Evolutionary conservation across 306 rosid genomes (phyloP).

Genomic region (Lagenaria siceraria): DNA sequence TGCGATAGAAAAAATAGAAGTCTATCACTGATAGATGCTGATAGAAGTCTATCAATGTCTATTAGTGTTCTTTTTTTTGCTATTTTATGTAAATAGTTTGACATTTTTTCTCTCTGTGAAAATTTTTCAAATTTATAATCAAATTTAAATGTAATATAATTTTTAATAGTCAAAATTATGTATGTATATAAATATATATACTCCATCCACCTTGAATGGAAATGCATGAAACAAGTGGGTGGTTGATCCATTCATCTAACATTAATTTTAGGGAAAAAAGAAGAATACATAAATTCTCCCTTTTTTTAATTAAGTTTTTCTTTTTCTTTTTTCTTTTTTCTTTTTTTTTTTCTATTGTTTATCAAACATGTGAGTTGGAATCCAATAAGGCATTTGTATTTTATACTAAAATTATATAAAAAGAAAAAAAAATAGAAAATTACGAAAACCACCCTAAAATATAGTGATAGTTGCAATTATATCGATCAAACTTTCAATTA

Average conservation of each 20-base stretch:
- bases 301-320: too few species aligned
- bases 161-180: background rate
- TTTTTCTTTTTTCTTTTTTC: background rate
- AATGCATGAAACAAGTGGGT: constrained; percentile 1
- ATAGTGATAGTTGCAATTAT: too few species aligned
- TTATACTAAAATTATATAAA: too few species aligned
- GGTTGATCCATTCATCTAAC: constrained; percentile 1
- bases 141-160: background rate
- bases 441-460: too few species aligned
- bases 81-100: too few species aligned
- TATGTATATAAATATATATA: background rate
- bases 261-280: background rate
- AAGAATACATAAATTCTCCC: background rate
- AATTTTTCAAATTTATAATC: background rate
- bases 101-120: too few species aligned
- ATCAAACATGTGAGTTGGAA: background rate
- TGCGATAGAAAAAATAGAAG: too few species aligned
- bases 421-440: too few species aligned
- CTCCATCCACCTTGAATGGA: background rate
- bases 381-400: background rate
- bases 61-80: too few species aligned
- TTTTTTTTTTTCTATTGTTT: background rate
- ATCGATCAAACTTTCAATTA: too few species aligned
- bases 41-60: too few species aligned
- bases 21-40: too few species aligned